Evolutionary conservation across 1,139 yeast genomes (phyloP), one percentile per base, ranked within the genome.

Genomic region (Hemisphaericaspora xylanilytica): DNA sequence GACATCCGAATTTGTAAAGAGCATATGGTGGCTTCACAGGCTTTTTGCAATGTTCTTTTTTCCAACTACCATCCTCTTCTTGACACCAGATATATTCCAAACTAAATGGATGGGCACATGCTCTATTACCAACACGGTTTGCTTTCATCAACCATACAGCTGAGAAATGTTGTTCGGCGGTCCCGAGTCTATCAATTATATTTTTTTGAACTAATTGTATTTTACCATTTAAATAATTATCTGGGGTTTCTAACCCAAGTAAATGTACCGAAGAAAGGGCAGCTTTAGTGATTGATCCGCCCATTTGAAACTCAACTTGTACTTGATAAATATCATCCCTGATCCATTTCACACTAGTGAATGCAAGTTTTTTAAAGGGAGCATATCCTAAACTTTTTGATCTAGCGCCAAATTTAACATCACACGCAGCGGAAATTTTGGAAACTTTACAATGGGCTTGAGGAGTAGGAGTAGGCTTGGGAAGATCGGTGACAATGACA

Each of bases 231-330:
- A 36, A 32, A 15, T 36, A 36, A 17, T 36, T 32, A 16, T 36
- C 28, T 7, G 39, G 36, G 4, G 39, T n/a, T 16, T 25, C 7
- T 15, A 36, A 36, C 5, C 29, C 39, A 14, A 13, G 11, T 12
- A 36, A 26, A 11, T 25, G n/a, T 17, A 26, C 32, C 9, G 32
- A 18, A 5, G 39, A 36, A 14, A 36, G 32, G 9, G 39, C n/a
- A 10, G 36, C 28, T 32, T 36, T 15, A 11, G 31, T 32, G 13
- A 36, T 36, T 3, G 36, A 32, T 10, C 26, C 33, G 6, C 32
- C 36, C 30, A 36, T 36, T 17, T 36, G 21, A 20, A 36, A 36
- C 22, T 36, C 36, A 13, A 36, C 32, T 18, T 36, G 20, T 17
- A 36, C 39, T 26, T 22, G 32, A 28, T 36, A 36, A 11, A 21